Evolutionary conservation across 2,329 filamentous ascomycete species (phyloP).

Genomic region (Tetracladium maxilliforme): DNA sequence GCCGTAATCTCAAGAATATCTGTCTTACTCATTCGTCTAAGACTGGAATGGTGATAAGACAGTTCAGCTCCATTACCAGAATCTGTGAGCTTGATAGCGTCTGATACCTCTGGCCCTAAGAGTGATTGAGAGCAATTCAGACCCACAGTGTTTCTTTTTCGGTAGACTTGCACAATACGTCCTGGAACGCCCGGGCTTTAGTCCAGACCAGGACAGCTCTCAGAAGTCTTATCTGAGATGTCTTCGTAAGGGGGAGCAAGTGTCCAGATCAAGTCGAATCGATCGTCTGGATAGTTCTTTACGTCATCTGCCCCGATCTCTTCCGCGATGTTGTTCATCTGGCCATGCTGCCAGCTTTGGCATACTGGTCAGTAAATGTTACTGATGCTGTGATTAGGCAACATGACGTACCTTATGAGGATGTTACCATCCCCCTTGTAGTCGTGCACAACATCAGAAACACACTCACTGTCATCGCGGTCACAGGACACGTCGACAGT

Average conservation of each 20-base stretch:
- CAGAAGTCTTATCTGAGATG: conserved; percentile 28
- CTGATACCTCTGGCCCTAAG: no score
- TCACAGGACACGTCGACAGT: conserved; percentile 38
- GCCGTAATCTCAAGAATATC: no score
- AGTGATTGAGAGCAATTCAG: no score
- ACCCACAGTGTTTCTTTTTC: no score
- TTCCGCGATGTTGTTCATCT: conserved; percentile 33
- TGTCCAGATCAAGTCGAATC: conserved; percentile 42
- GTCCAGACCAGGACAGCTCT: conserved; percentile 40
- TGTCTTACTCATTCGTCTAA: no score
- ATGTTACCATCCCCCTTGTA: conserved; percentile 38
- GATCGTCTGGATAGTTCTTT: conserved; percentile 31
- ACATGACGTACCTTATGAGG: conserved; percentile 29
- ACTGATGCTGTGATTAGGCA: no score
- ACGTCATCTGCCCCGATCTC: conserved; percentile 33
- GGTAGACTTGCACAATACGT: no score
- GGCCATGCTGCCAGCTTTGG: conserved; percentile 44
- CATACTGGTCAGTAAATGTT: no score
- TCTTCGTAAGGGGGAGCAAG: conserved; percentile 31
- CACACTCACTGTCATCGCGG: conserved; percentile 38
- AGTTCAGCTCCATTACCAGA: no score
- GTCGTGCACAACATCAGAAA: conserved; percentile 28
- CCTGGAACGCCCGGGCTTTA: no score
- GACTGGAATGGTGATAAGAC: no score
- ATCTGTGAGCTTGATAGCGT: no score